Conservation (phyloP, 179 eudicot genomes). For the Actinidia arguta region DNA sequence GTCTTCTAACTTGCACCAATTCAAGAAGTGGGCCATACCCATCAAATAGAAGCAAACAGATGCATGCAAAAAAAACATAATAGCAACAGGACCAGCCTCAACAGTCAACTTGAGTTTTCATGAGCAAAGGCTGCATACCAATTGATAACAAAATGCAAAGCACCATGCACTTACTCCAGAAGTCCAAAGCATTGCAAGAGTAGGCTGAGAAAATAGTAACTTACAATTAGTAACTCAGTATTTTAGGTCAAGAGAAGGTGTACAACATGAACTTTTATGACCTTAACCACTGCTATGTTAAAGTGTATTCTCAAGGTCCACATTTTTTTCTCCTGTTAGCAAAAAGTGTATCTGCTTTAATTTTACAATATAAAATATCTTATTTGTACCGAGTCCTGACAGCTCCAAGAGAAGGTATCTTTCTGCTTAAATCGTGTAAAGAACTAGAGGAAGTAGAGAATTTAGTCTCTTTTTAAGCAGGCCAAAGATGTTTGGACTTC, state of each 20-base stretch:
- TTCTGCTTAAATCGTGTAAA: too few relatives aligned
- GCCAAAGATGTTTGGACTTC: neutral
- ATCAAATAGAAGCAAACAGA: too few relatives aligned
- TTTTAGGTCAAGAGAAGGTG: neutral
- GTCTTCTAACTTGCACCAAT: too few relatives aligned
- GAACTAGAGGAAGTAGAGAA: neutral
- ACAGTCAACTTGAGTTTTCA: neutral
- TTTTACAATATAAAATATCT: too few relatives aligned
- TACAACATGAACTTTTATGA: neutral
- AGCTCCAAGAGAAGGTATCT: too few relatives aligned
- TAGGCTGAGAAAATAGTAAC: neutral
- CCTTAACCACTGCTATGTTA: neutral
- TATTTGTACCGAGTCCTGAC: too few relatives aligned
- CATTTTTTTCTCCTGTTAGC: too few relatives aligned
- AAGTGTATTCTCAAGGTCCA: neutral
- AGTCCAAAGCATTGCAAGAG: neutral
- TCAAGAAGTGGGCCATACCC: too few relatives aligned
- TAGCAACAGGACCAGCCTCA: too few relatives aligned
- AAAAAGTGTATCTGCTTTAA: too few relatives aligned
- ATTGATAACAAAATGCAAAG: neutral
- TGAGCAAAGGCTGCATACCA: neutral
- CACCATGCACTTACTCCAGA: neutral
- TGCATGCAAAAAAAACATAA: too few relatives aligned
- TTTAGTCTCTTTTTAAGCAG: neutral
- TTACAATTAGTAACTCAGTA: neutral